These are phyloP conservation scores for Myotisia sp. DNA, from an alignment of 2,329 filamentous ascomycete genomes.

Conservation along the genomic window DNA sequence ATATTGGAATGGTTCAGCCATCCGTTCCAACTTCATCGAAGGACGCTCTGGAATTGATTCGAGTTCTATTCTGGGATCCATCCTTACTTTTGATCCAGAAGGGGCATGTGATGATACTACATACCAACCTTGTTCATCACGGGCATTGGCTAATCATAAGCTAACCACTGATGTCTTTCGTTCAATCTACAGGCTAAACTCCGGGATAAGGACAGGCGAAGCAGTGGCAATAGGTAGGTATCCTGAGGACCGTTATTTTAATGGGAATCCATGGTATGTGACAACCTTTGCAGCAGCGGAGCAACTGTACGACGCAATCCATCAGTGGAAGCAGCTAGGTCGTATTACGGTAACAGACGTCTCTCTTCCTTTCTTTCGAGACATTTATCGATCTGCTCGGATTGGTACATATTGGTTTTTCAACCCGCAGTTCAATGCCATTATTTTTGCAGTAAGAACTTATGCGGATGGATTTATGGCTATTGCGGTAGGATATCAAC, in stretches of 20 bases:
- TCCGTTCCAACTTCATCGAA: constrained; percentile 53
- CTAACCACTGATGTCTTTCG: constrained; percentile 62
- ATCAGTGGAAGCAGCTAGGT: constrained; percentile 52
- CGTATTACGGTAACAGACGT: constrained; percentile 49
- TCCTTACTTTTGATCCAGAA: constrained; percentile 54
- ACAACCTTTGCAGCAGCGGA: constrained; percentile 63
- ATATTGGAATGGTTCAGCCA: constrained; percentile 57
- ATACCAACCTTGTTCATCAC: constrained; percentile 61
- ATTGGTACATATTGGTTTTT: constrained; percentile 51
- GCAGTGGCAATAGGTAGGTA: constrained; percentile 55
- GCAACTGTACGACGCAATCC: constrained; percentile 60
- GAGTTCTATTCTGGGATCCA: constrained; percentile 53
- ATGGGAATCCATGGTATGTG: constrained; percentile 69
- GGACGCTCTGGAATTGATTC: constrained; percentile 55
- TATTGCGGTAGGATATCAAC: constrained; percentile 19
- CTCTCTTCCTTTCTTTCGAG: constrained; percentile 58
- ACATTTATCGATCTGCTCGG: constrained; percentile 43
- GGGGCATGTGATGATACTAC: constrained; percentile 53
- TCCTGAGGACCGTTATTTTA: constrained; percentile 58
- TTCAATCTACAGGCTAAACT: constrained; percentile 54
- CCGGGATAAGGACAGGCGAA: constrained; percentile 43
- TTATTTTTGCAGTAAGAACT: constrained; percentile 44
- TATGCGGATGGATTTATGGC: constrained; percentile 47
- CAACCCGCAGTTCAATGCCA: constrained; percentile 24
- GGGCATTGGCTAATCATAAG: constrained; percentile 60